A percentile compares a stretch with the other conserved stretches of the same genome.
Conservation (phyloP, 352 stramenopile genomes). For the Hyaloperonospora brassicae region DNA sequence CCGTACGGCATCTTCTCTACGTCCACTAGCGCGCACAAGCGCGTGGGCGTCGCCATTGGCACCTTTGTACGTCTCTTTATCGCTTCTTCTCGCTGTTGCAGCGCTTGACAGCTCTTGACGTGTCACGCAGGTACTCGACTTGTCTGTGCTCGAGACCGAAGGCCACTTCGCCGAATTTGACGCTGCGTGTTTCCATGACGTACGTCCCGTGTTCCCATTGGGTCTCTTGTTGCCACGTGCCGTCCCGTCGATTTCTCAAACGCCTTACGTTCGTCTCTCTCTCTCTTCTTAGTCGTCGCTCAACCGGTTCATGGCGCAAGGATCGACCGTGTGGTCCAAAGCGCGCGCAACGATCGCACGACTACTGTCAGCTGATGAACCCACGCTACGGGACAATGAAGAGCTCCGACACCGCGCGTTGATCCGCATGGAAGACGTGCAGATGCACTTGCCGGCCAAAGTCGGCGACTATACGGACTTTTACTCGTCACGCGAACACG, state of each 20-base stretch:
- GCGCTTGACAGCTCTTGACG: not conserved
- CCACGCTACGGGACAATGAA: conserved; percentile 76
- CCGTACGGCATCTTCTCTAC: conserved; percentile 92
- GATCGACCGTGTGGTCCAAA: conserved; percentile 78
- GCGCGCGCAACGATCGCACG: conserved; percentile 82
- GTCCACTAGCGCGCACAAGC: conserved; percentile 51
- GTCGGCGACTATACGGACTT: conserved; percentile 98
- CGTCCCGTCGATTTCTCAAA: not conserved
- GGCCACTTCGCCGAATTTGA: conserved; percentile 86
- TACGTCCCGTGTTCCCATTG: conserved; percentile 5
- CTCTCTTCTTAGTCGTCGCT: conserved; percentile 42
- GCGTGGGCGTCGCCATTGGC: conserved; percentile 80
- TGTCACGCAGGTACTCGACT: conserved; percentile 63
- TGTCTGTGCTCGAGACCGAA: conserved; percentile 83
- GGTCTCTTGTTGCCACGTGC: not conserved
- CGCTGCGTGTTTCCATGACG: conserved; percentile 61
- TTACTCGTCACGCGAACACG: conserved; percentile 94
- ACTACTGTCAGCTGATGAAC: conserved; percentile 70
- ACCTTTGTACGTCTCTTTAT: conserved; percentile 40
- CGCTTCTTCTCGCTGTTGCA: not conserved
- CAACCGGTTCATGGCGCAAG: conserved; percentile 91
- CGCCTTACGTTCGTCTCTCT: not conserved
- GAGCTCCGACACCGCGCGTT: conserved; percentile 68
- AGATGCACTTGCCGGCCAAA: conserved; percentile 88
- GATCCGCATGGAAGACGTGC: conserved; percentile 60